These are phyloP conservation scores for Neurospora tetrasperma DNA, from an alignment of 495 filamentous ascomycete genomes.

Conservation along the genomic window DNA sequence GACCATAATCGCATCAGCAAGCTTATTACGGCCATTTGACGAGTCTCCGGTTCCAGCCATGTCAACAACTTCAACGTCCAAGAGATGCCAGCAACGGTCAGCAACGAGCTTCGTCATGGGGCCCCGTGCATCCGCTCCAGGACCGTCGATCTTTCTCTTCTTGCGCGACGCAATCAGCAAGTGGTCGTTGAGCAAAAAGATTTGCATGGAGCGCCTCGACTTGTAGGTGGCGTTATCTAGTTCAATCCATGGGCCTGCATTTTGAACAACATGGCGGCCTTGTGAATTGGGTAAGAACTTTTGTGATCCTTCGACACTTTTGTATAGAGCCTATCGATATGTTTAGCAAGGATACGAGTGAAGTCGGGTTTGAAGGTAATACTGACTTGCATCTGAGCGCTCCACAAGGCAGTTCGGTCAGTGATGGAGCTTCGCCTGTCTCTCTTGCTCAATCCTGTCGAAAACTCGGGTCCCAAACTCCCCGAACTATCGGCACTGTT, in stretches of 20 bases:
- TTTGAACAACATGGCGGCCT: slow-evolving; percentile 82
- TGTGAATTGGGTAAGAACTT: slow-evolving; percentile 89
- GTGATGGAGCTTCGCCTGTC: slow-evolving; percentile 76
- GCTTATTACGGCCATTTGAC: slow-evolving; percentile 48
- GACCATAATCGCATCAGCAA: slow-evolving; percentile 82
- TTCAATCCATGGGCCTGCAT: slow-evolving; percentile 88
- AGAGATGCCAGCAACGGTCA: slow-evolving; percentile 86
- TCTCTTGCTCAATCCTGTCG: slow-evolving; percentile 46
- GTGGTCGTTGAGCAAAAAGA: slow-evolving; percentile 92
- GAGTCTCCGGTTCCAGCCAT: slow-evolving; percentile 55
- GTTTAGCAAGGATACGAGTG: not conserved
- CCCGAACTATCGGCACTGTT: slow-evolving; percentile 19
- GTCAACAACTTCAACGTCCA: slow-evolving; percentile 90
- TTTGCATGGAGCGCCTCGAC: slow-evolving; percentile 68
- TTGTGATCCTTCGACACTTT: slow-evolving; percentile 89
- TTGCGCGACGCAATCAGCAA: slow-evolving; percentile 81
- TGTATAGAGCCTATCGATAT: slow-evolving; percentile 57
- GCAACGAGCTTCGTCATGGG: slow-evolving; percentile 73
- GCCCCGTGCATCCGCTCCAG: slow-evolving; percentile 47
- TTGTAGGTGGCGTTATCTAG: slow-evolving; percentile 97
- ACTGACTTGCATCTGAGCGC: slow-evolving; percentile 59
- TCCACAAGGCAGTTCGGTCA: slow-evolving; percentile 94
- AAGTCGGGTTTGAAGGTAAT: not conserved
- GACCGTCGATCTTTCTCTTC: slow-evolving; percentile 70
- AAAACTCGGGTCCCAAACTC: slow-evolving; percentile 27